Evolutionary conservation across 305 asterid species (phyloP), one percentile per base, ranked within the genome.

Genomic region (Fraxinus platypoda): DNA sequence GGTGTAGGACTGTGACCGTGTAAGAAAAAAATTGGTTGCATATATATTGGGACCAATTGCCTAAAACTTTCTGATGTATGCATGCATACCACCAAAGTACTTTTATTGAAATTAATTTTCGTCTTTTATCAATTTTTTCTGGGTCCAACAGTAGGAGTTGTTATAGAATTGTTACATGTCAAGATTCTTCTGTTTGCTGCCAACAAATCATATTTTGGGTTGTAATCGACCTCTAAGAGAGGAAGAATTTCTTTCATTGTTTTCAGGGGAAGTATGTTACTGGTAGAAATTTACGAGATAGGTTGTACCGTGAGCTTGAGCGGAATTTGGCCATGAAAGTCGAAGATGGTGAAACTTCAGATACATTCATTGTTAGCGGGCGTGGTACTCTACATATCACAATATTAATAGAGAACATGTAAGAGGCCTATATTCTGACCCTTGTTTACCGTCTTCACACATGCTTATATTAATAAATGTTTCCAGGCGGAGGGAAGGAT

Each of bases 301-400:
- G 99, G 74, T 94, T 96, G 85, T 90, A 86, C 90, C 98, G 95
- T 84, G 98, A 97, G 87, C 97, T 97, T 82, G 99, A 97, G 90
- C 83, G 98, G 80, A 97, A 97, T 88, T 88, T 97, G 89, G 99
- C 99, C 8, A 94, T 97, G 99, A 97, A 82, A 89, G 98, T 94
- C 78, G 97, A 97, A 89, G 99, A 97, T 79, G 99, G 99, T 86
- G 98, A 93, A 88, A 94, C 97, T 81, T 92, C 99, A 8, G 99
- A 97, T 83, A 93, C 98, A 73, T 92, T 93, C 84, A 87, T 94
- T 82, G 98, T 97, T 76, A 97, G 98, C 79, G 98, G 99, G 26
- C 97, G 98, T 81, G 99, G 99, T 59, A 94, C 99, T 86, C 90
- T 97, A 82, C 99, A 97, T 88, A 94, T 97, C 82, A 97, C 99